Evolutionary conservation across 371 early-diverging fungal genomes (phyloP).

Genomic region (Lichtheimia ramosa): DNA sequence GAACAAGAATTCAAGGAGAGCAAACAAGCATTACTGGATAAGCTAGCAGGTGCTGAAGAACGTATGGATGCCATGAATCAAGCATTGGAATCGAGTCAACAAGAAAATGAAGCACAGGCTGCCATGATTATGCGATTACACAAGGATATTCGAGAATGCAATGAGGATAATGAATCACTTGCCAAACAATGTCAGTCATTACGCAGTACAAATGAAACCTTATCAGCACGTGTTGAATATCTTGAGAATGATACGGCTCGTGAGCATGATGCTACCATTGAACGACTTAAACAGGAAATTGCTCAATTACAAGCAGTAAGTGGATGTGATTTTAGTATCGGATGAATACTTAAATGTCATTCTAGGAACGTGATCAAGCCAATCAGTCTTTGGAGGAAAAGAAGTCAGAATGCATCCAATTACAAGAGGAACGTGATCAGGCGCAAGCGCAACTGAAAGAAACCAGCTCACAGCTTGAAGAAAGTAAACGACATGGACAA

Average conservation of each 20-base stretch:
- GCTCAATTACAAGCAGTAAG: no score
- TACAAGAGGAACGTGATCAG: no score
- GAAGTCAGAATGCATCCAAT: no score
- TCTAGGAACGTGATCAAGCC: no score
- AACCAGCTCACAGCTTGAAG: no score
- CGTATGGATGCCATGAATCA: constrained; percentile 53
- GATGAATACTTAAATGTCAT: no score
- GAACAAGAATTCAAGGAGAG: constrained; percentile 55
- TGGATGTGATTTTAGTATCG: no score
- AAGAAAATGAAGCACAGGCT: constrained; percentile 61
- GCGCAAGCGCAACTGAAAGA: no score
- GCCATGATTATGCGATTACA: constrained; percentile 38
- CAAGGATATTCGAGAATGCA: constrained; percentile 51
- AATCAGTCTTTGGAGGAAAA: no score
- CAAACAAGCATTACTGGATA: constrained; percentile 58
- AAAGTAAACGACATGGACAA: no score
- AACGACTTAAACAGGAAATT: not conserved
- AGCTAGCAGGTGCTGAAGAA: constrained; percentile 62
- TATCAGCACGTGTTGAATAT: constrained; percentile 56
- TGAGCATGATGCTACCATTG: not conserved
- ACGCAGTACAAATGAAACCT: constrained; percentile 23
- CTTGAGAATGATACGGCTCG: constrained; percentile 25
- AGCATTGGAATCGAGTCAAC: constrained; percentile 49
- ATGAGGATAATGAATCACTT: constrained; percentile 42
- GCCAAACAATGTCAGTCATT: constrained; percentile 53